These are phyloP conservation scores for Umbelopsis sp. DNA, from an alignment of 371 early-diverging fungal species.

Conservation along the genomic window DNA sequence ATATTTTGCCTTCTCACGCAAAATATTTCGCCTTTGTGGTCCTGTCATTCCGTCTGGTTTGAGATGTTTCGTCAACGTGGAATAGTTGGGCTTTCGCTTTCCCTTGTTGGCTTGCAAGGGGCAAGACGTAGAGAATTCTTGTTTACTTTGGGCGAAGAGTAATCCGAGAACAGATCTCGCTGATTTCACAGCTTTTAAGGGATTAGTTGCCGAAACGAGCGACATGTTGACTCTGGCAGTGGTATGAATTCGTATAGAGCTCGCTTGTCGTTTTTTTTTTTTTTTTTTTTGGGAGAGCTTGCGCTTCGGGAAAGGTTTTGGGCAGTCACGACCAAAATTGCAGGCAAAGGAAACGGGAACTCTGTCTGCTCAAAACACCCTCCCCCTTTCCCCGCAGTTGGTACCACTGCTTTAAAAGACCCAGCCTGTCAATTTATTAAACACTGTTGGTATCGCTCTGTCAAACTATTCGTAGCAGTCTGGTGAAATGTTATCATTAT, in stretches of 20 bases:
- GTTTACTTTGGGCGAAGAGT: neutral
- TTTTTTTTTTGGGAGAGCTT: neutral
- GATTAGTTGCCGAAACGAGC: neutral
- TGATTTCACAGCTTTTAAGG: neutral
- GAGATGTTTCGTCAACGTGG: slow-evolving; percentile 52
- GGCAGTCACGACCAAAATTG: too few relatives aligned
- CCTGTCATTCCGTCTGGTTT: slow-evolving; percentile 51
- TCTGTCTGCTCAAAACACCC: too few relatives aligned
- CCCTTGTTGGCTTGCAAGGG: slow-evolving; percentile 1
- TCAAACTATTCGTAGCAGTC: too few relatives aligned
- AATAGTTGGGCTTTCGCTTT: slow-evolving; percentile 45
- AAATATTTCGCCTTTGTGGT: slow-evolving; percentile 42
- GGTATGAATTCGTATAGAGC: neutral
- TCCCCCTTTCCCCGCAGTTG: too few relatives aligned
- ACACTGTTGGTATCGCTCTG: too few relatives aligned
- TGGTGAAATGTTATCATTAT: too few relatives aligned
- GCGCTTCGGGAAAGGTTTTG: too few relatives aligned
- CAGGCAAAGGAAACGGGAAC: too few relatives aligned
- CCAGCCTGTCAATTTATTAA: too few relatives aligned
- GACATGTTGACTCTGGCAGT: neutral
- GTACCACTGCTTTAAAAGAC: too few relatives aligned
- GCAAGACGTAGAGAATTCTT: neutral
- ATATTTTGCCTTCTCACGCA: slow-evolving; percentile 32
- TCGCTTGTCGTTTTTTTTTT: neutral
- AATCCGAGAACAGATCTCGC: neutral